These are phyloP conservation scores for Sporothrix schenckii DNA, from an alignment of 2,329 filamentous ascomycete species.

Conservation along the genomic window DNA sequence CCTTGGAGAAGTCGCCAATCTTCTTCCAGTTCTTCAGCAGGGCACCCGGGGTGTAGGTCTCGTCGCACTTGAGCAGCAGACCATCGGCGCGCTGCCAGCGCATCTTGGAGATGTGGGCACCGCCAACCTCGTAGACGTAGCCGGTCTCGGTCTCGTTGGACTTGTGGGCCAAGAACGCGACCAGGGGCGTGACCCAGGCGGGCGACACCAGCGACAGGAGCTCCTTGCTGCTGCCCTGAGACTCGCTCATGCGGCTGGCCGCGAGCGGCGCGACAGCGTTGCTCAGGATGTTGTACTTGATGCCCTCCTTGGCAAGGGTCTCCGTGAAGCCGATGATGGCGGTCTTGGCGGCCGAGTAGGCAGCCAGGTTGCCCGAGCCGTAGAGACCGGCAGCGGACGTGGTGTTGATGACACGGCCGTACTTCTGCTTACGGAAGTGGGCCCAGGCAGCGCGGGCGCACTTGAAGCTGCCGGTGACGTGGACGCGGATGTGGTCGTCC, in stretches of 20 bases:
- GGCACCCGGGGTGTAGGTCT: slow-evolving; percentile 82
- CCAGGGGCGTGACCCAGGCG: slow-evolving; percentile 92
- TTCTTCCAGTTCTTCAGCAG: slow-evolving; percentile 88
- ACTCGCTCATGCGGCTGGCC: slow-evolving; percentile 93
- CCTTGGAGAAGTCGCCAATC: slow-evolving; percentile 79
- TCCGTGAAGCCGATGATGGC: slow-evolving; percentile 96
- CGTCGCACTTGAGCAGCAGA: slow-evolving; percentile 85
- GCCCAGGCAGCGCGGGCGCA: slow-evolving; percentile 94
- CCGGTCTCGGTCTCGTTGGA: slow-evolving; percentile 82
- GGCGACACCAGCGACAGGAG: slow-evolving; percentile 83
- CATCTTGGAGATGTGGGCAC: slow-evolving; percentile 88
- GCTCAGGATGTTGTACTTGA: slow-evolving; percentile 95
- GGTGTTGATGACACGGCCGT: slow-evolving; percentile 93
- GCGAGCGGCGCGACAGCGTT: slow-evolving; percentile 97
- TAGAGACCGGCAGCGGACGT: slow-evolving; percentile 94
- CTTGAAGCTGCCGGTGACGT: slow-evolving; percentile 94
- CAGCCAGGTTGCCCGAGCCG: slow-evolving; percentile 92
- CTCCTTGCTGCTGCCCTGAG: slow-evolving; percentile 86
- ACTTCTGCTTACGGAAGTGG: slow-evolving; percentile 98
- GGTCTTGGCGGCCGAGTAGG: slow-evolving; percentile 96
- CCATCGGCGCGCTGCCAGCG: slow-evolving; percentile 93
- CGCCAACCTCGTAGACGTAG: slow-evolving; percentile 89
- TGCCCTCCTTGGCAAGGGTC: slow-evolving; percentile 94
- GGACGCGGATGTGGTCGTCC: slow-evolving; percentile 91
- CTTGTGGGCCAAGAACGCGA: slow-evolving; percentile 84